Evolutionary conservation across 768 basidiomycete species (phyloP), one percentile per base, ranked within the genome.

Genomic region (Lactarius trivialis): DNA sequence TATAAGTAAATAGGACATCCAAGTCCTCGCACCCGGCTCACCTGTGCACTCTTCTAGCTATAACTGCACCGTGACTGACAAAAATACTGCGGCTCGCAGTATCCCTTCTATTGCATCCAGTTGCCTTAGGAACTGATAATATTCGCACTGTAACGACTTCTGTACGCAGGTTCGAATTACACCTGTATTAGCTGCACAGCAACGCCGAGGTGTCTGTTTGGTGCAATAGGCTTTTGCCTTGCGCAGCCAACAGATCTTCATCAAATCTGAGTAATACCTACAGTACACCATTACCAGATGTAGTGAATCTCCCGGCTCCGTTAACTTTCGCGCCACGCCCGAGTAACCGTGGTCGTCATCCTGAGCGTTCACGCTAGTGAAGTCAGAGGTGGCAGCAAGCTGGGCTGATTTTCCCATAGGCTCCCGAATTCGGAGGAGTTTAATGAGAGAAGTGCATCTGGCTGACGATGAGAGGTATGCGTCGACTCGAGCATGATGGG

Each of bases 401-500:
- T 98, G 97, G 6, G 92, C 87, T 9, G 91, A 91, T 69, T 98
- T 94, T 65, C 96, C 94, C 72, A 91, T 79, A 4, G 96, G 96
- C 93, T 98, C 97, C 96, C 97, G 98, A n/a, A 93, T 83, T 70
- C 96, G 95, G 41, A 98, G 81, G 30, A 99, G 80, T 68, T 83
- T 83, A 69, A 98, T 93, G 66, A 98, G 79, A 81, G 41, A 88
- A 86, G 64, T 98, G 83, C 95, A 98, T 98, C 76, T 98, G 97
- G 33, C 86, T 90, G 69, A 98, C 82, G 75, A 98, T 91, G 96
- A 61, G 85, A 88, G 1, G 93, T 93, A 60, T 98, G 78, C 15
- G 95, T 94, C 15, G 84, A 86, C 77, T 98, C 91, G 63, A 98
- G 84, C 96, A 99, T 99, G 80, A 99, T 98, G 60, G 96, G 96